Evolutionary conservation across 306 rosid species (phyloP).

Genomic region (Ammopiptanthus mongolicus): DNA sequence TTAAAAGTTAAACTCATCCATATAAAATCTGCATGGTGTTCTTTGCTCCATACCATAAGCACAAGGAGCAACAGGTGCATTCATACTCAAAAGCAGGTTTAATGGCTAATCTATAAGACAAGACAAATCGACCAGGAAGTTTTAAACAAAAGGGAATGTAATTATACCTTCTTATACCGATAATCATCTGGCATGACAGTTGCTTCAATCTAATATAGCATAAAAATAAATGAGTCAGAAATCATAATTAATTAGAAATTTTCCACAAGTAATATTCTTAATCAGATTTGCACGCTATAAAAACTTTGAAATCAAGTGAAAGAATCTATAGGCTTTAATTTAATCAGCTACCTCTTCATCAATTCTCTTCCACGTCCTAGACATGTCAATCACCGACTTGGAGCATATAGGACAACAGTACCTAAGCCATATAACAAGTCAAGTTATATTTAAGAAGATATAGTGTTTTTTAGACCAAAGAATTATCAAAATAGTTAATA

Average conservation of each 20-base stretch:
- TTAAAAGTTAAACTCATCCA: not conserved
- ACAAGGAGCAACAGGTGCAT: not conserved
- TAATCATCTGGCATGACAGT: conserved; percentile 84
- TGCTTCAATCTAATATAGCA: conserved; percentile 66
- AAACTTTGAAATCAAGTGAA: not conserved
- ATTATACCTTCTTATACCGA: conserved; percentile 64
- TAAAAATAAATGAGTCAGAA: conserved; percentile 18
- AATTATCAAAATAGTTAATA: not conserved
- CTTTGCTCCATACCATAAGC: not conserved
- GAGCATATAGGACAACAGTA: conserved; percentile 94
- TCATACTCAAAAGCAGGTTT: not conserved
- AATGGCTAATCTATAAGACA: not conserved
- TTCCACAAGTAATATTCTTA: not conserved
- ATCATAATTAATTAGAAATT: not conserved
- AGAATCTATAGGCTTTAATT: not conserved
- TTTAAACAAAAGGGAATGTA: not conserved
- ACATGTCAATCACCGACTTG: conserved; percentile 81
- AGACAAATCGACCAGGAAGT: not conserved
- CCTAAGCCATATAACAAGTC: conserved; percentile 35
- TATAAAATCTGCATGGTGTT: not conserved
- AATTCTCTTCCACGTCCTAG: conserved; percentile 79
- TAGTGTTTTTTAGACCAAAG: not conserved
- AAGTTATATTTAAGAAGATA: conserved; percentile 8
- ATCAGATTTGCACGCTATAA: not conserved
- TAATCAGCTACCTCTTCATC: conserved; percentile 79